phyloP scores from a whole-genome alignment of 495 filamentous ascomycete species.

The Daldinia loculata region DNA sequence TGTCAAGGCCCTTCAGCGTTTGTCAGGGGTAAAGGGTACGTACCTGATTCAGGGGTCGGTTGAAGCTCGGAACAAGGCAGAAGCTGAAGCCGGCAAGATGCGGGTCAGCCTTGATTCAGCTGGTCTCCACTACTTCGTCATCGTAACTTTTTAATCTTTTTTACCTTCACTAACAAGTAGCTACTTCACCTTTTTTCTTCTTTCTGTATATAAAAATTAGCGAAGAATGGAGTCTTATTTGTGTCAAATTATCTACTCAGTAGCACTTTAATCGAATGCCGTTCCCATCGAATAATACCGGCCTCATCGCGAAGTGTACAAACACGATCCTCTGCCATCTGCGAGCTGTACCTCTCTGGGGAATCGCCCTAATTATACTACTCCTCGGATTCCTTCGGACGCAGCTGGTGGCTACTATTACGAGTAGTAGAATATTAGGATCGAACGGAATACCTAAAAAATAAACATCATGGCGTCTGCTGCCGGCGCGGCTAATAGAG shows the following conservation, averaged over 20 bases:
- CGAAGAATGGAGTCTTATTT: background rate
- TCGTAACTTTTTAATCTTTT: background rate
- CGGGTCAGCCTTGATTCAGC: background rate
- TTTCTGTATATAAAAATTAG: background rate
- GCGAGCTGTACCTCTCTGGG: constrained; percentile 53
- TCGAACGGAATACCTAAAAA: constrained; percentile 1
- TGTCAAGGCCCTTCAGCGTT: too few species aligned
- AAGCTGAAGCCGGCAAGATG: background rate
- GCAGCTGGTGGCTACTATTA: constrained; percentile 9
- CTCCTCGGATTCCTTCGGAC: constrained; percentile 45
- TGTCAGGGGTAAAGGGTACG: background rate
- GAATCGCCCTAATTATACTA: constrained; percentile 48
- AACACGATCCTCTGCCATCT: constrained; percentile 52
- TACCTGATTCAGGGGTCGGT: background rate
- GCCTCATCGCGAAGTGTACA: constrained; percentile 44
- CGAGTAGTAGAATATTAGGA: background rate
- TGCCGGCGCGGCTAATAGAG: constrained; percentile 40
- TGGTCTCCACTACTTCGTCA: constrained; percentile 2
- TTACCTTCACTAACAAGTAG: too few species aligned
- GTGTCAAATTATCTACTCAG: too few species aligned
- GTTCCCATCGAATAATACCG: constrained; percentile 26
- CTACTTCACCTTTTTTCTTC: background rate
- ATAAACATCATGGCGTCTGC: constrained; percentile 55
- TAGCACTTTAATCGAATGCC: constrained; percentile 26
- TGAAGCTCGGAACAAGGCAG: background rate